Base-by-base conservation (phyloP, 2,329 filamentous ascomycete genomes). In the Aspergillus unguis region DNA sequence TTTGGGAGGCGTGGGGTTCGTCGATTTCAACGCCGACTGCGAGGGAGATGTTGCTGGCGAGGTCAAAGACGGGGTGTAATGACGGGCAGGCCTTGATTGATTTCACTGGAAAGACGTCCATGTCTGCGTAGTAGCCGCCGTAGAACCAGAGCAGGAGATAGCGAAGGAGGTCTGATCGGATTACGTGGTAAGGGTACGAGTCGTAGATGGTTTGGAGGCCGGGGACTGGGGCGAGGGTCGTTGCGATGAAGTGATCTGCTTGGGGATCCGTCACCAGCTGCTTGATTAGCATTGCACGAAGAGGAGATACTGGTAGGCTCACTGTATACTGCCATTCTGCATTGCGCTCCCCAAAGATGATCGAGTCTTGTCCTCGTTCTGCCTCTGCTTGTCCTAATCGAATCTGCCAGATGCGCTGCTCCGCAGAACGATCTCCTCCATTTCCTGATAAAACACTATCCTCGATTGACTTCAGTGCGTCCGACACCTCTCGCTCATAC, bases 141-240 rank as follows among this genome's bases (percentile, higher is more conserved):
- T 65, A 62, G 49, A 70, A 69, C 66, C 68, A 71, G 4, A 71
- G 52, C 2, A 71, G 53, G 3, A 71, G 57, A 41, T 71, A 71
- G 11, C 68, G 67, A 9, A 75, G 56, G 58, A 75, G 25, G 68
- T 85, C 38, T 76, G 84, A 37, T 76, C 82, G 4, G 66, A 77
- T 54, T 66, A 80, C 56, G 70, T 78, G 10, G 73, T 86, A 58
- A 0, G 67, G 67, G 31, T 69, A 70, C 35, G 65, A 63, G 31
- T 63, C 55, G 53, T 68, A 71, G 3, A 64, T 29, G 1, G 38
- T 52, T 17, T 56, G 54, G 6, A 71, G 59, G 3, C 65, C 64
- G 3, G 68, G 68, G 3, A 69, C 53, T 4, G 62, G 54, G 3
- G 59, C 55, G 5, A 70, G 55, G 33, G 62, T 62, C 28, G 58